Evolutionary conservation across 441 rosid species (phyloP).

Genomic region (Oxalis stricta): DNA sequence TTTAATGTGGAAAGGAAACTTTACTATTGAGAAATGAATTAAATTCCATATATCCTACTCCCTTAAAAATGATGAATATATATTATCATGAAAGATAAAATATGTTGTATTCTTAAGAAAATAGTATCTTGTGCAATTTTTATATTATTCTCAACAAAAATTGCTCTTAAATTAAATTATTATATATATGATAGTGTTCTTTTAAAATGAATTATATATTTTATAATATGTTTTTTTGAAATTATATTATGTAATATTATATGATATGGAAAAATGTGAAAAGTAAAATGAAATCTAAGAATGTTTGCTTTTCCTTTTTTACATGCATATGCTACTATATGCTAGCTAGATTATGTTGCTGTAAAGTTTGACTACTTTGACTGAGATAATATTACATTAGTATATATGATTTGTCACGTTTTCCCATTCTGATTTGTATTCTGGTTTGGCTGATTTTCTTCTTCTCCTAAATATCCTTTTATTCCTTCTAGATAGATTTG

Average conservation of each 20-base stretch:
- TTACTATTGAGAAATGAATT: not conserved
- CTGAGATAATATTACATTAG: conserved; percentile 19
- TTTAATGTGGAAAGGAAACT: not conserved
- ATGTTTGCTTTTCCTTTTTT: conserved; percentile 20
- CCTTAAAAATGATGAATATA: not conserved
- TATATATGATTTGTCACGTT: conserved; percentile 18
- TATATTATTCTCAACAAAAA: no score
- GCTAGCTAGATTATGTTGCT: conserved; percentile 17
- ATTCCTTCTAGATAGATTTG: no score
- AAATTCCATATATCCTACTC: no score
- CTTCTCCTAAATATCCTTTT: no score
- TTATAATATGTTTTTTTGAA: not conserved
- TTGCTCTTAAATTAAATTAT: no score
- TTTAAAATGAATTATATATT: not conserved
- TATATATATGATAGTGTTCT: not conserved
- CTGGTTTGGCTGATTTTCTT: no score
- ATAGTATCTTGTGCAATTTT: no score
- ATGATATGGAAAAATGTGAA: not conserved
- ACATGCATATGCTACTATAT: no score
- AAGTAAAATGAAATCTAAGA: conserved; percentile 5
- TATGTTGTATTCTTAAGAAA: no score
- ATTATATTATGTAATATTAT: not conserved
- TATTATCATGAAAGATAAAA: not conserved
- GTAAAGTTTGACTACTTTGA: conserved; percentile 27
- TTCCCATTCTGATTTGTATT: conserved; percentile 31